Evolutionary conservation across 2,329 filamentous ascomycete genomes (phyloP).

Genomic region (Epichloe uncinata): DNA sequence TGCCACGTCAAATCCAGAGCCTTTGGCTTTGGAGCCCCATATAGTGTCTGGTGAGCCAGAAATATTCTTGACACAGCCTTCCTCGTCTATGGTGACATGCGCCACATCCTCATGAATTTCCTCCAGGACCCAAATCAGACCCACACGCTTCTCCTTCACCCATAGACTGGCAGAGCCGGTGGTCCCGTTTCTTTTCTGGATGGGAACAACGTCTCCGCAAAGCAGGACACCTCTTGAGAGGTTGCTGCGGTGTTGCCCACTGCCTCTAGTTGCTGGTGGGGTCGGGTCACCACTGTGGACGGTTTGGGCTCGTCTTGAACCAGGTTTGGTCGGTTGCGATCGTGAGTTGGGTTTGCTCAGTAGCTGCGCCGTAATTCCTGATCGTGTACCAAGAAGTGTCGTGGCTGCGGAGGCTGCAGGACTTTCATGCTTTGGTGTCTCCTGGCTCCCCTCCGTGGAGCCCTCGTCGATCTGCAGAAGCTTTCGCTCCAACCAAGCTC

Average conservation of each 20-base stretch:
- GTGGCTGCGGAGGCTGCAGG: slow-evolving; percentile 30
- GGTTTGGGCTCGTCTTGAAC: slow-evolving; percentile 47
- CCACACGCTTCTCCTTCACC: slow-evolving; percentile 94
- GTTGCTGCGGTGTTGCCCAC: slow-evolving; percentile 52
- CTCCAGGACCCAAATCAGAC: slow-evolving; percentile 93
- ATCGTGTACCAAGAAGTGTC: slow-evolving; percentile 51
- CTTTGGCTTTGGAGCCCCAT: slow-evolving; percentile 61
- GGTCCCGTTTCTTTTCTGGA: slow-evolving; percentile 85
- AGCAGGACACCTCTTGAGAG: slow-evolving; percentile 81
- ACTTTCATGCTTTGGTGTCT: slow-evolving; percentile 21
- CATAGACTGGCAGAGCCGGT: slow-evolving; percentile 89
- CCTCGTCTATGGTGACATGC: slow-evolving; percentile 60
- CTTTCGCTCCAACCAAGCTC: slow-evolving; percentile 82
- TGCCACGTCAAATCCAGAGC: slow-evolving; percentile 59
- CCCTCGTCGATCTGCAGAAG: slow-evolving; percentile 41
- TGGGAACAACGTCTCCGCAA: slow-evolving; percentile 96
- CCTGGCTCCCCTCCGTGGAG: slow-evolving; percentile 16
- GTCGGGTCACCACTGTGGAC: slow-evolving; percentile 43
- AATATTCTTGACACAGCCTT: slow-evolving; percentile 57
- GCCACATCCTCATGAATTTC: slow-evolving; percentile 94
- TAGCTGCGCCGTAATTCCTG: slow-evolving; percentile 69
- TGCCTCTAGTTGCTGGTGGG: slow-evolving; percentile 39
- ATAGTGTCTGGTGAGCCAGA: slow-evolving; percentile 72
- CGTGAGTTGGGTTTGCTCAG: slow-evolving; percentile 67
- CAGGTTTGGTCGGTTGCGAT: slow-evolving; percentile 39